These are phyloP conservation scores for Ceratocystis alfenasii DNA, from an alignment of 2,329 filamentous ascomycete genomes.

Conservation along the genomic window DNA sequence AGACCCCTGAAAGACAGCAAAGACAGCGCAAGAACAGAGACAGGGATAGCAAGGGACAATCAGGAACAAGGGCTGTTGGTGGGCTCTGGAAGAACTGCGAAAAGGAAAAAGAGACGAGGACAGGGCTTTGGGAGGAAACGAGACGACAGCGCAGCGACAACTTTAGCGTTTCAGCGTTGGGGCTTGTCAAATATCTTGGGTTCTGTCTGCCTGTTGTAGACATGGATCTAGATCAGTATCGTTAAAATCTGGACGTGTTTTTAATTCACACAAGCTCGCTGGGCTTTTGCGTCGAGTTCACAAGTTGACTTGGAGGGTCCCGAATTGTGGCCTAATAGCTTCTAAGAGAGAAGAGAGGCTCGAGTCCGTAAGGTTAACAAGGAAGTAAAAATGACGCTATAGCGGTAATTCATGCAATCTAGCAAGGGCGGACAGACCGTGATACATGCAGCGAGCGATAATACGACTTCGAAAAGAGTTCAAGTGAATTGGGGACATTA, in stretches of 20 bases:
- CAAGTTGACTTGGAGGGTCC: too few relatives aligned
- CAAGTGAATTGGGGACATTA: background rate
- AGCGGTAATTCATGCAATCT: slow-evolving; percentile 5
- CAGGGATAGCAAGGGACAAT: background rate
- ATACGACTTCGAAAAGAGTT: too few relatives aligned
- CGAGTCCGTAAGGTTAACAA: background rate
- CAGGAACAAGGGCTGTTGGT: background rate
- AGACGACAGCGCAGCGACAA: background rate
- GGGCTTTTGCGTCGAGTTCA: too few relatives aligned
- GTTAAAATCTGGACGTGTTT: too few relatives aligned
- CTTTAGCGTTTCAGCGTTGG: background rate
- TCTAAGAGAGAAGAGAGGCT: too few relatives aligned
- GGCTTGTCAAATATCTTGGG: background rate
- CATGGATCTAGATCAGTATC: too few relatives aligned
- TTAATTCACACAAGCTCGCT: too few relatives aligned
- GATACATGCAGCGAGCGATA: too few relatives aligned
- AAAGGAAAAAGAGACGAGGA: background rate
- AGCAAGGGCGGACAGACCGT: background rate
- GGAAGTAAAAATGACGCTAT: background rate
- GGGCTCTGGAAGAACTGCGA: background rate
- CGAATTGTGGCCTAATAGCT: too few relatives aligned
- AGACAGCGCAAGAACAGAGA: background rate
- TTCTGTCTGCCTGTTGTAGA: background rate
- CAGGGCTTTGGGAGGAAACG: background rate
- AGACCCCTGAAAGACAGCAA: slow-evolving; percentile 3